These are phyloP conservation scores for Austropuccinia psidii DNA, from an alignment of 1,284 basidiomycete genomes.

Conservation along the genomic window DNA sequence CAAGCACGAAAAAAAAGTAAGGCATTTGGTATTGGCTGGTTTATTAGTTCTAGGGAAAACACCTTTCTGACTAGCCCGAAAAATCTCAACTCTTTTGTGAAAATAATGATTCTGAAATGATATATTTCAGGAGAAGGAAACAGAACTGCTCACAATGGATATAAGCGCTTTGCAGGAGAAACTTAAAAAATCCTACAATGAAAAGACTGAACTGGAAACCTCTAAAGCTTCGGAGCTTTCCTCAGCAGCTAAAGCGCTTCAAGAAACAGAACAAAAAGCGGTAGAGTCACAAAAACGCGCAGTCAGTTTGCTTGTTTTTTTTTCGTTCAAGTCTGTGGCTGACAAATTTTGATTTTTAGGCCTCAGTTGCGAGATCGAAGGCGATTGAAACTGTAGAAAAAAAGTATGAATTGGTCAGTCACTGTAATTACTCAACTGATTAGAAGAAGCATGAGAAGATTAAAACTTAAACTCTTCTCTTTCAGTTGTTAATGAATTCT, in stretches of 20 bases:
- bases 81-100: no score
- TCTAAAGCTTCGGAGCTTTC: constrained; percentile 6
- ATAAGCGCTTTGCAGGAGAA: neutral
- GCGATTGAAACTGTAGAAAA: constrained; percentile 15
- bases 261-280: constrained; percentile 6
- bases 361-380: constrained; percentile 1
- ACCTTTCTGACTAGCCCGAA: no score
- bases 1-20: no score
- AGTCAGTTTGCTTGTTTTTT: neutral
- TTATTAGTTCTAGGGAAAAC: no score
- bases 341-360: constrained; percentile 1
- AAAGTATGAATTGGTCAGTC: constrained; percentile 25
- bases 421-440: neutral
- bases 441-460: neutral
- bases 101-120: no score
- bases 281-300: neutral
- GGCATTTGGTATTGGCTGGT: no score
- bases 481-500: constrained; percentile 27
- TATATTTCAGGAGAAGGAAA: neutral
- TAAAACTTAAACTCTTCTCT: neutral
- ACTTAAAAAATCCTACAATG: neutral
- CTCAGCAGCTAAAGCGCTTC: neutral
- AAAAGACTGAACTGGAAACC: neutral
- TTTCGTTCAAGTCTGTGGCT: neutral
- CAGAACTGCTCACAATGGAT: neutral